A percentile compares a stretch with the other conserved stretches of the same genome.
Conservation (phyloP, 1,284 basidiomycete genomes). For the Tremellales sp. region DNA sequence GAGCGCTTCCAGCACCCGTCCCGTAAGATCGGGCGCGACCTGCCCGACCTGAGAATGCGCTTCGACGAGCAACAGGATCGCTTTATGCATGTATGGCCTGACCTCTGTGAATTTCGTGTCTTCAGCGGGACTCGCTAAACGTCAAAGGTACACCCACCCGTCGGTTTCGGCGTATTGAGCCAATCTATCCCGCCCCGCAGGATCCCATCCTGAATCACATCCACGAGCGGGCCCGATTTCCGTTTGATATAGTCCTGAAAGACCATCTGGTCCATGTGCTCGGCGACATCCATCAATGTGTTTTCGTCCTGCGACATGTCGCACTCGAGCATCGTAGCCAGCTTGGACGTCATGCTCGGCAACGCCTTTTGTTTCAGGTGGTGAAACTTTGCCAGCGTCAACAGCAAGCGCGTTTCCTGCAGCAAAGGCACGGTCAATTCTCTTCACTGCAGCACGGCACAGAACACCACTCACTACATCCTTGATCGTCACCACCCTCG, state of each 20-base stretch:
- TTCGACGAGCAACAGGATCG: conserved; percentile 80
- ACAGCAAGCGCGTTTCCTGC: conserved; percentile 79
- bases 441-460: too few relatives aligned
- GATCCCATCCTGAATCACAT: conserved; percentile 73
- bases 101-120: conserved; percentile 60
- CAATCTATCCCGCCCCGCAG: conserved; percentile 79
- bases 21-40: conserved; percentile 71
- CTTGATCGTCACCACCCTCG: conserved; percentile 52
- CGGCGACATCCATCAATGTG: conserved; percentile 72
- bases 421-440: conserved; percentile 4
- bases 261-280: conserved; percentile 77
- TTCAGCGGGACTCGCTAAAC: too few relatives aligned
- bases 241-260: conserved; percentile 83
- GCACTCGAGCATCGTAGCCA: conserved; percentile 72
- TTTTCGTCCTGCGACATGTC: conserved; percentile 71
- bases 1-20: conserved; percentile 74
- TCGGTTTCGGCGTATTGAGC: conserved; percentile 83
- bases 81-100: conserved; percentile 88
- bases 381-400: conserved; percentile 86
- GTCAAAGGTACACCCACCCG: conserved; percentile 63
- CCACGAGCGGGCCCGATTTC: conserved; percentile 64
- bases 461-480: conserved; percentile 21
- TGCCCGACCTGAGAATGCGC: conserved; percentile 86
- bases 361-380: conserved; percentile 68
- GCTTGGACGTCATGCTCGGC: conserved; percentile 73